Percentiles rank a stretch among this genome's conserved stretches.
These are phyloP conservation scores for Trichoderma guizhouense DNA, from an alignment of 2,329 filamentous ascomycete genomes.

Conservation along the genomic window DNA sequence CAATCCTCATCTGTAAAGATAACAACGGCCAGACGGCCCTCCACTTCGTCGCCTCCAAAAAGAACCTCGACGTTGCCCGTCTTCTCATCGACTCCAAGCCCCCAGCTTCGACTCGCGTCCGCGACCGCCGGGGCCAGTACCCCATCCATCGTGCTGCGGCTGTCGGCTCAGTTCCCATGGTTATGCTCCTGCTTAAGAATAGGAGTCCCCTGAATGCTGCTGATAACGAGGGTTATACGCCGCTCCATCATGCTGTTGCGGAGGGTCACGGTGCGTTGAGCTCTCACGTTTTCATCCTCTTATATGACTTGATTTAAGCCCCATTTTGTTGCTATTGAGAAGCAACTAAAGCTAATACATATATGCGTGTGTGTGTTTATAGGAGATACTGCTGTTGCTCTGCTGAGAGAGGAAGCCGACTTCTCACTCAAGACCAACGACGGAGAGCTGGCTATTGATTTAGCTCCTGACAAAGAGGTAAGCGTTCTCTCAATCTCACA, in stretches of 20 bases:
- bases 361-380: background rate
- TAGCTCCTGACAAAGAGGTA: constrained; percentile 84
- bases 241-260: constrained; percentile 81
- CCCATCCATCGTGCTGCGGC: constrained; percentile 89
- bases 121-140: constrained; percentile 85
- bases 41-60: constrained; percentile 89
- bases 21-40: constrained; percentile 77
- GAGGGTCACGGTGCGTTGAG: constrained; percentile 62
- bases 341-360: background rate
- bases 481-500: constrained; percentile 20
- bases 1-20: constrained; percentile 41
- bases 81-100: constrained; percentile 69
- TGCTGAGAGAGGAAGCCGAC: constrained; percentile 84
- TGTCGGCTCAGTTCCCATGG: constrained; percentile 82
- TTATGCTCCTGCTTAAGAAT: constrained; percentile 73
- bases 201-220: constrained; percentile 78
- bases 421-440: constrained; percentile 70
- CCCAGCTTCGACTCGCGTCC: constrained; percentile 70
- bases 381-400: constrained; percentile 74
- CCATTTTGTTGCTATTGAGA: background rate
- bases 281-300: no score
- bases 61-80: constrained; percentile 76
- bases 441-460: constrained; percentile 69
- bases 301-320: background rate
- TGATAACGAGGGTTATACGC: constrained; percentile 79